Evolutionary conservation across 1,284 basidiomycete species (phyloP), one percentile per base, ranked within the genome.

Genomic region (Earliella scabrosa): DNA sequence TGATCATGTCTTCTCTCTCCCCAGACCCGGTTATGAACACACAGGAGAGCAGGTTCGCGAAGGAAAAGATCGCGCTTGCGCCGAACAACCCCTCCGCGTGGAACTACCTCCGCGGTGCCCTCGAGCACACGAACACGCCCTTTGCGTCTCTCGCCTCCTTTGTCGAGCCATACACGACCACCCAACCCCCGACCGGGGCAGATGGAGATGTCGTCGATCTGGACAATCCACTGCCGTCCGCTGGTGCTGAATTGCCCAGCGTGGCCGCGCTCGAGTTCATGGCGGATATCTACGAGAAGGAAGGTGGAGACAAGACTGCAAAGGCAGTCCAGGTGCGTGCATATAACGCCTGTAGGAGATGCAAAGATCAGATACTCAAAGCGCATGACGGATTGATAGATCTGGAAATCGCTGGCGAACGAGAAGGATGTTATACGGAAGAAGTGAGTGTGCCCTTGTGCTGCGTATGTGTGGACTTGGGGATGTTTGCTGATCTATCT

Each of bases 81-180:
- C 93, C 95, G 2, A 95, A 95, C 72, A 98, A 98, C 65, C 82
- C 87, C 0, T 95, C 93, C 0, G 92, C 93, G 0, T 97, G 95
- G 95, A 97, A 97, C 71, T 98, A 97, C 70, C 80, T 97, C 10
- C 85, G 95, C 59, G 95, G 90, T 10, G 69, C 90, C 10, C 80
- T 93, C 16, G 80, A 90, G 54, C 69, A 80, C 67, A 79, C 80
- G 61, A 71, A 80, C 31, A 77, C 81, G 3, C 83, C 91, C 0
- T 87, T 87, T 63, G 73, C 82, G 0, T 72, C 71, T 0, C 69
- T 91, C 38, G 66, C 76, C 13, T 68, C 80, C 0, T 93, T 93
- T 60, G 86, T 92, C 7, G 67, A 77, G 27, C 84, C 84, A 4
- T 94, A 92, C 71, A 80, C 85, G 6, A 67, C 77, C 44, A 14